A percentile compares a stretch with the other conserved stretches of the same genome.
Conservation (phyloP, 129 eudicot species). For the Pittosporum tobira region DNA sequence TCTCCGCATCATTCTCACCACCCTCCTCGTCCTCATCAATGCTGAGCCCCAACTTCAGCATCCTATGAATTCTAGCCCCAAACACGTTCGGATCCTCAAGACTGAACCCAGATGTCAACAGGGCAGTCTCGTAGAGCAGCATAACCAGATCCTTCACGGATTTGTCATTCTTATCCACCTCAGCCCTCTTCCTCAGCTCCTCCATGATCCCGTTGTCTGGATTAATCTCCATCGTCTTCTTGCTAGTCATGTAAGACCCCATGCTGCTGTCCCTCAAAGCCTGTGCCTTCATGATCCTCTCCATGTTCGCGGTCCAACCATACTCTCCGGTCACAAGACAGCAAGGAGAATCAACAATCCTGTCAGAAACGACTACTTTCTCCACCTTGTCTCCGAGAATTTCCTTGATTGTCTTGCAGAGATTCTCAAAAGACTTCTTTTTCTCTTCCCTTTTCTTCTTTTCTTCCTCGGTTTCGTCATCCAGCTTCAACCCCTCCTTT, state of each 20-base stretch:
- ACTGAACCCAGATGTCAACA: slow-evolving; percentile 83
- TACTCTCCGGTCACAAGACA: slow-evolving; percentile 86
- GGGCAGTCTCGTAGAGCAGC: slow-evolving; percentile 73
- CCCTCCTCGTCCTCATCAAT: slow-evolving; percentile 65
- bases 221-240: slow-evolving; percentile 95
- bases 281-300: slow-evolving; percentile 90
- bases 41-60: slow-evolving; percentile 81
- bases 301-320: slow-evolving; percentile 94
- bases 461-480: slow-evolving; percentile 82
- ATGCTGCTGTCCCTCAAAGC: slow-evolving; percentile 80
- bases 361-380: slow-evolving; percentile 76
- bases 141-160: slow-evolving; percentile 67
- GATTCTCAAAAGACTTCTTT: slow-evolving; percentile 74
- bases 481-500: slow-evolving; percentile 74
- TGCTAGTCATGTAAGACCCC: slow-evolving; percentile 85
- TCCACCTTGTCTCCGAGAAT: slow-evolving; percentile 72
- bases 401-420: slow-evolving; percentile 75
- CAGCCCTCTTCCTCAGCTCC: slow-evolving; percentile 82
- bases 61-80: slow-evolving; percentile 75
- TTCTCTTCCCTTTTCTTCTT: slow-evolving; percentile 69
- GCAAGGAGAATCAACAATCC: slow-evolving; percentile 87
- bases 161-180: slow-evolving; percentile 75
- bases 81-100: slow-evolving; percentile 76
- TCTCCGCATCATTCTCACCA: slow-evolving; percentile 62
- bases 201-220: slow-evolving; percentile 90